phyloP scores from a whole-genome alignment of 169 alveolate genomes.

The Neospora caninum region DNA sequence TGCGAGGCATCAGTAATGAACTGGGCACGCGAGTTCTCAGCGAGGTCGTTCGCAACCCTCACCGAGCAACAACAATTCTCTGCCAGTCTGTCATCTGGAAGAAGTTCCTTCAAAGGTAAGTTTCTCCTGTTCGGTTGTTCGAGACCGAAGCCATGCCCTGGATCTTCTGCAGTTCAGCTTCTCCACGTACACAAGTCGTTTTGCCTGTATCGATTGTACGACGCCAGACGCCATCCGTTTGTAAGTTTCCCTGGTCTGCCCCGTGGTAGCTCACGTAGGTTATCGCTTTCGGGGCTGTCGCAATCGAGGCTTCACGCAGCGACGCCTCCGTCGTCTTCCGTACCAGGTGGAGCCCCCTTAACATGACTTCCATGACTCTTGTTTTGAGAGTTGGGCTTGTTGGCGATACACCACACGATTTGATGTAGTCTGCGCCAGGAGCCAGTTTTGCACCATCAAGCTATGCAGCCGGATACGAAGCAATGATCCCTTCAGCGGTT shows the following conservation, averaged over 20 bases:
- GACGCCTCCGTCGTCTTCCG: too few species aligned
- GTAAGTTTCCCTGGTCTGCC: too few species aligned
- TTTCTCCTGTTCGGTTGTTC: not conserved
- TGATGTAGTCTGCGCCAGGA: too few species aligned
- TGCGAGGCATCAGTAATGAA: slow-evolving; percentile 77
- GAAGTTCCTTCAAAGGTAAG: slow-evolving; percentile 64
- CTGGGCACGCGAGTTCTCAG: slow-evolving; percentile 74
- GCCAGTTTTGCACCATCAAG: too few species aligned
- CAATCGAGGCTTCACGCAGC: too few species aligned
- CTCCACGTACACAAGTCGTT: not conserved
- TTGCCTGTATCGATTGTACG: not conserved
- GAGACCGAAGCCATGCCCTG: not conserved
- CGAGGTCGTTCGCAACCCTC: slow-evolving; percentile 64
- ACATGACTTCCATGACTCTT: not conserved
- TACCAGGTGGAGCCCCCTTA: too few species aligned
- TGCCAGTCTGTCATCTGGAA: slow-evolving; percentile 71
- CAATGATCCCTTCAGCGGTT: too few species aligned
- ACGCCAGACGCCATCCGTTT: not conserved
- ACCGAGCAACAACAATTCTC: slow-evolving; percentile 50
- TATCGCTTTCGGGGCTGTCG: too few species aligned
- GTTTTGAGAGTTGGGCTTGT: not conserved
- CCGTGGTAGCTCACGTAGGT: too few species aligned
- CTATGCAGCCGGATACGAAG: too few species aligned
- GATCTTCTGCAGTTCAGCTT: not conserved
- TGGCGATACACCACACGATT: too few species aligned